Conservation (phyloP, 2,329 filamentous ascomycete species). For the Aspergillus alliaceus region DNA sequence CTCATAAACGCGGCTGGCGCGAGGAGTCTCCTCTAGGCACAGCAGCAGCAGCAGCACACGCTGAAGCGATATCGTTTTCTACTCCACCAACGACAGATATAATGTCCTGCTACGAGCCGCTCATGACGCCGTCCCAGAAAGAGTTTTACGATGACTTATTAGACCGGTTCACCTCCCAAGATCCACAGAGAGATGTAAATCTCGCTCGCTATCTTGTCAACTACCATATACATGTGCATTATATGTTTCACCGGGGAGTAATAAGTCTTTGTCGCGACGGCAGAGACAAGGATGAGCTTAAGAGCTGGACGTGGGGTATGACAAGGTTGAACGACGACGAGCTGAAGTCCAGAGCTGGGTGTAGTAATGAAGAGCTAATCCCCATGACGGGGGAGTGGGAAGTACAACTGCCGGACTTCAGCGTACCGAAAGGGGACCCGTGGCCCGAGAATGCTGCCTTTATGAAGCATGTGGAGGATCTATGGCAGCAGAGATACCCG, state of each 20-base stretch:
- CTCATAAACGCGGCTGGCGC: background rate
- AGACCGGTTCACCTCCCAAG: background rate
- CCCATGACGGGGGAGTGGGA: too few species aligned
- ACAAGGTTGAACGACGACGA: background rate
- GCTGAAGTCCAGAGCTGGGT: background rate
- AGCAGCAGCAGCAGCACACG: background rate
- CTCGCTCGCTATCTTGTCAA: constrained; percentile 33
- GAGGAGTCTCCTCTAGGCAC: background rate
- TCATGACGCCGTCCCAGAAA: constrained; percentile 3
- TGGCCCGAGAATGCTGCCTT: constrained; percentile 5
- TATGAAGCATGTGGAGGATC: constrained; percentile 11
- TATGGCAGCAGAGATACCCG: constrained; percentile 11
- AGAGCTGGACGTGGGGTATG: constrained; percentile 17
- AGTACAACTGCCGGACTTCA: background rate
- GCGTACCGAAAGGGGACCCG: background rate
- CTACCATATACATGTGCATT: constrained; percentile 35
- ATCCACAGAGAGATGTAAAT: constrained; percentile 9
- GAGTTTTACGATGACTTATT: constrained; percentile 10
- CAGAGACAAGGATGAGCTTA: constrained; percentile 27
- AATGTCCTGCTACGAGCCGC: constrained; percentile 10
- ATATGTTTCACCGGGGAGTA: constrained; percentile 20
- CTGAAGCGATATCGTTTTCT: background rate
- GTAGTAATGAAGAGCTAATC: too few species aligned
- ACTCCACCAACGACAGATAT: constrained; percentile 6
- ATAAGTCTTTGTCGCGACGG: constrained; percentile 30